phyloP scores from a whole-genome alignment of 352 stramenopile species.

The Phytopythium helicoides region DNA sequence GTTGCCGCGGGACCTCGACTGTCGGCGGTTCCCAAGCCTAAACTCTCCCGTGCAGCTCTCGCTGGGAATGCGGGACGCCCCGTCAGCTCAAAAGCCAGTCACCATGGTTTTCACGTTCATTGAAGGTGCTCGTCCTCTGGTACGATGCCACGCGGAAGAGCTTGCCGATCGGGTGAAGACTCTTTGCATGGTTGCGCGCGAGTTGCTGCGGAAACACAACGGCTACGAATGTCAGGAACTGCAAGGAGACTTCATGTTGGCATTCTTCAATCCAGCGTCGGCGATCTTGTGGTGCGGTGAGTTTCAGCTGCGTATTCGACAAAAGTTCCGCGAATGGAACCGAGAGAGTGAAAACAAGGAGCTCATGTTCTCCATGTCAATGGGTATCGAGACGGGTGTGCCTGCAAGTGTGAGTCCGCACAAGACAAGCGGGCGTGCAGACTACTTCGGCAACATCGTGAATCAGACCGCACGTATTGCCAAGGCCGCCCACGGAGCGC shows the following conservation, averaged over 20 bases:
- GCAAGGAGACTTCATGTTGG: constrained; percentile 88
- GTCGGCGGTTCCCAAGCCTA: constrained; percentile 64
- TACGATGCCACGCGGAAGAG: constrained; percentile 80
- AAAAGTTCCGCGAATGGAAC: constrained; percentile 80
- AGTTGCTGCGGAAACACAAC: constrained; percentile 77
- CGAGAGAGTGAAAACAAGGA: constrained; percentile 72
- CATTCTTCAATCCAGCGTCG: constrained; percentile 80
- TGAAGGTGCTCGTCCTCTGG: constrained; percentile 75
- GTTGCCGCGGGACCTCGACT: constrained; percentile 74
- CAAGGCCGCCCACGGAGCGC: constrained; percentile 73
- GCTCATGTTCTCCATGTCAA: constrained; percentile 85
- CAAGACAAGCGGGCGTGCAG: constrained; percentile 83
- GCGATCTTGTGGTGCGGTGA: constrained; percentile 84
- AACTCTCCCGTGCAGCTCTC: constrained; percentile 74
- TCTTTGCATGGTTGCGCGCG: constrained; percentile 72
- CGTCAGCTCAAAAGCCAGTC: constrained; percentile 70
- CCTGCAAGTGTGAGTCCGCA: constrained; percentile 84
- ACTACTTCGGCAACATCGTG: constrained; percentile 90
- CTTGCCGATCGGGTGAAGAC: constrained; percentile 84
- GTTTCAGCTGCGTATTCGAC: constrained; percentile 75
- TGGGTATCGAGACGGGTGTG: constrained; percentile 82
- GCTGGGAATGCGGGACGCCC: constrained; percentile 79
- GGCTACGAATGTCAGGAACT: constrained; percentile 89
- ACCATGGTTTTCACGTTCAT: constrained; percentile 92
- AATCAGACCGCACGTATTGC: constrained; percentile 87